Base-by-base conservation (phyloP, 441 rosid genomes). In the Daphne laureola region DNA sequence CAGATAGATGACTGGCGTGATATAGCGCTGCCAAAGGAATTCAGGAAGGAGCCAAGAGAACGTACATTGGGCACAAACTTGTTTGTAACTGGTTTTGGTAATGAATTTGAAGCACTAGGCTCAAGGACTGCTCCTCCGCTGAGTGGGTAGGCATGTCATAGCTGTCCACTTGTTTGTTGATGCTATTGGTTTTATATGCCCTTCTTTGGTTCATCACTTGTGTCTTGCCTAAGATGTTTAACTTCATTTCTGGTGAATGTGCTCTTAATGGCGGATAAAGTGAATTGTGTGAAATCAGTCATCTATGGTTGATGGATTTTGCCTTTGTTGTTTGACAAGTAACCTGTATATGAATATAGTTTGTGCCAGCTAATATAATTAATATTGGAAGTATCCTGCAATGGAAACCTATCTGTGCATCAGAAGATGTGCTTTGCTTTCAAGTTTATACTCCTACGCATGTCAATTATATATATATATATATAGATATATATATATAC, bases 1-100 rank as follows among this genome's bases (percentile, higher is more conserved):
- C 78, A 88, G 98, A 86, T 92, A 51, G 98, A 92, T 81, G 97
- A 92, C 51, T 86, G 98, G 96, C 87, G 88, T 23, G 98, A 89
- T 67, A 66, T 92, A 23, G 78, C 79, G 8, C 75, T 89, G 31
- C 93, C 98, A 0, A 86, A 71, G 61, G 92, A 79, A 26, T 72
- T 75, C n/a, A 59, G 60, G 15, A 86, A 31, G 38, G 38, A 4
- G 38, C 38, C 38, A 31, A 31, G 38, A 31, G 65, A 58, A 40
- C 84, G 96, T 66, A 71, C 86, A 4, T 71, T 92, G 67, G 96
- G 94, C 62, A 61, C 70, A 12, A 84, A 73, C 76, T 74, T 85
- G 45, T 53, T 69, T 0, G 86, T 86, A 46, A 77, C 98, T 0
- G 98, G 97, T 40, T 92, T 89, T 11, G 98, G 98, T 13, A 65